Evolutionary conservation across 305 asterid genomes (phyloP), one percentile per base, ranked within the genome.

Genomic region (Petunia hybrid): DNA sequence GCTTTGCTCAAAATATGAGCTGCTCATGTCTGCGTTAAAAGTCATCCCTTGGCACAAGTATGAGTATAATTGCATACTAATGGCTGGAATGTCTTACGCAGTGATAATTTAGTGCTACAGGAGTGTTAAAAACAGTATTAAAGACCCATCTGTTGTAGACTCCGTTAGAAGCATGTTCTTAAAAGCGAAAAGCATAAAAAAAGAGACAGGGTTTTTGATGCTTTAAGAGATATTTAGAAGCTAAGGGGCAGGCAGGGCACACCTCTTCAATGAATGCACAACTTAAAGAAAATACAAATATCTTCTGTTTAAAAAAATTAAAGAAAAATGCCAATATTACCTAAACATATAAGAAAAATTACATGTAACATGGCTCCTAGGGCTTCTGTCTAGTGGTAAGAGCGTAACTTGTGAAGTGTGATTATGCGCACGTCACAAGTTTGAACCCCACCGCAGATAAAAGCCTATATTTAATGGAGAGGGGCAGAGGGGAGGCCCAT

Each of bases 21-120:
- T 69, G 46, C n/a, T 7, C 38, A 74, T 74, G 48, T 38, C 46
- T 74, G 79, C 48, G 38, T 53, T 53, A 53, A 53, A 74, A 74
- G 10, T 36, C 79, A 74, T 53, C 63, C n/a, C 12, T 35, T 38
- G 79, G n/a, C 38, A 51, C 48, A 74, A 51, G 51, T 74, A 42
- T 53, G 78, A 74, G 78, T 13, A 43, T 38, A 53, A 36, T 53
- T 7, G 64, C 14, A 74, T 51, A 43, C 16, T 69, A 69, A 69
- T 69, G 57, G 40, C 16, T 69, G 2, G 76, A 2, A 43, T 69
- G 57, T 69, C 41, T 69, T 60, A 36, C 51, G 61, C 64, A 53
- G 61, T 12, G 48, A 35, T 6, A 41, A 14, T 36, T 53, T 12
- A 36, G 64, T 8, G 79, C 79, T 74, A 51, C 14, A 36, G 78